Evolutionary conservation across 2,329 filamentous ascomycete species (phyloP), one percentile per base, ranked within the genome.

Genomic region (Ramularia collo-cygni): DNA sequence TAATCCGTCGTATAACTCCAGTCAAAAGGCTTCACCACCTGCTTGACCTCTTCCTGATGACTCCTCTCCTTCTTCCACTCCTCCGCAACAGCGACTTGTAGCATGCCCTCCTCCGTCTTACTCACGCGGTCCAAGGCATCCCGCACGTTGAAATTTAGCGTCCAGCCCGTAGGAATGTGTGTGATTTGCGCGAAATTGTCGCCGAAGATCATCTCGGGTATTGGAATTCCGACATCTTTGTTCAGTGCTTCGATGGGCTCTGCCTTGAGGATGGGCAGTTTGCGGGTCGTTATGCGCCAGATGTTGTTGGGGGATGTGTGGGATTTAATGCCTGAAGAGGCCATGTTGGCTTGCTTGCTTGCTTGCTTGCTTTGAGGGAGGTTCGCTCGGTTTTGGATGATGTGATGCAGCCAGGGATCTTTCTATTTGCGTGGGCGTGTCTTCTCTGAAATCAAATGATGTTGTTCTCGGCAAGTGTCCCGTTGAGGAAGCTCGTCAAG

Each of bases 201-300:
- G 46, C 92, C 92, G 60, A 98, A 98, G 51, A 98, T 98, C 92
- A 98, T 98, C 69, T 98, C 92, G 7, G 92, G 92, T 28, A 90
- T 79, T 13, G 90, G 80, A 59, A 98, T 95, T 19, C 81, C 81
- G 38, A 98, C 74, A 47, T 76, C 78, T 42, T 74, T 72, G 28
- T 81, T 81, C 78, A 98, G 85, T 27, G 77, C 77, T 59, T 95
- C 88, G 59, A 98, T 96, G 36, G 88, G 85, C 4, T 76, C 84
- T 32, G 89, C 80, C 64, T 95, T 95, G 54, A 93, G 83, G 63
- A 98, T 98, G 47, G 92, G 92, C 36, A 92, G 80, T 70, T 95
- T 95, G 60, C 87, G 83, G 39, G 85, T 85, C 18, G 77, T 76
- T 63, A 96, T 81, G 55, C 42, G 49, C 61, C 61, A 64, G 35